These are phyloP conservation scores for carrot (Daucus carota) DNA, from an alignment of 129 eudicot genomes.

Conservation along the genomic window DH1_v3.0 NC_030382.2:58616501-58617000, in stretches of 20 bases:
- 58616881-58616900: neutral
- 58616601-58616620: constrained; percentile 57
- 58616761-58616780: neutral
- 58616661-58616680: neutral
- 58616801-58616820: neutral
- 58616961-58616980: neutral
- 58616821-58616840: neutral
- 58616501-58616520: neutral
- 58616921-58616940: neutral
- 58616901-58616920: neutral
- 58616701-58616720: too few relatives aligned
- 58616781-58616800: neutral
- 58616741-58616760: neutral
- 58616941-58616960: neutral
- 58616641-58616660: constrained; percentile 61
- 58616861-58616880: neutral
- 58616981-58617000: neutral
- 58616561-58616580: constrained; percentile 41
- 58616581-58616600: constrained; percentile 50
- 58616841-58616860: neutral
- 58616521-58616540: constrained; percentile 65
- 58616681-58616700: too few relatives aligned
- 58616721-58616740: too few relatives aligned
- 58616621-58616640: constrained; percentile 61
- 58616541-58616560: constrained; percentile 43